A percentile compares a stretch with the other conserved stretches of the same genome.
phyloP scores from a whole-genome alignment of 2,329 filamentous ascomycete genomes.

The Nannizziopsis arthrosporioides region DNA sequence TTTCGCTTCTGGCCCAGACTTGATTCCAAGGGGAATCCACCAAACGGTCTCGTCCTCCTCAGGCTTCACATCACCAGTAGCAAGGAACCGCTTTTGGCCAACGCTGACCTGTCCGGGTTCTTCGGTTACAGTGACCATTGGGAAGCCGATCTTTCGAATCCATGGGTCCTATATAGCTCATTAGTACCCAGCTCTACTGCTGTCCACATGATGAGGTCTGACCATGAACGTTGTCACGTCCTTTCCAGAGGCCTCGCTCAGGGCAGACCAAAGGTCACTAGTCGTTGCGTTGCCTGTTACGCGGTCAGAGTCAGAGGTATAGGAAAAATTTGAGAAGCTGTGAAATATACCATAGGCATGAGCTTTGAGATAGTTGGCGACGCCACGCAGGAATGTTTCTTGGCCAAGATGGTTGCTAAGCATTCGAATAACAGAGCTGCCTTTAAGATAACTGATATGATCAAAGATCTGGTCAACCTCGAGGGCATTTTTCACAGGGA shows the following conservation, averaged over 20 bases:
- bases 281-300: conserved; percentile 65
- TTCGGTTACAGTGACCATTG: conserved; percentile 75
- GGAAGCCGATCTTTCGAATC: conserved; percentile 93
- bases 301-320: neutral
- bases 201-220: conserved; percentile 11
- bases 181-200: conserved; percentile 4
- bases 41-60: conserved; percentile 86
- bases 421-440: conserved; percentile 94
- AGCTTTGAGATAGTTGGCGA: conserved; percentile 76
- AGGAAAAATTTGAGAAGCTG: neutral
- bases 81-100: conserved; percentile 79
- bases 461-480: conserved; percentile 99
- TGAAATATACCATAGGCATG: conserved; percentile 59
- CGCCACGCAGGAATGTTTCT: conserved; percentile 79
- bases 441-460: conserved; percentile 90
- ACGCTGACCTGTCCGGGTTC: conserved; percentile 57
- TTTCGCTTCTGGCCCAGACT: conserved; percentile 57
- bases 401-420: conserved; percentile 78
- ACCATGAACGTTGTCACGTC: conserved; percentile 80
- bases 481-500: conserved; percentile 81
- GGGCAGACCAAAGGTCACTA: conserved; percentile 76
- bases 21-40: conserved; percentile 87
- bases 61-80: conserved; percentile 77
- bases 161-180: conserved; percentile 50
- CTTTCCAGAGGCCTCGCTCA: conserved; percentile 76